Conservation (phyloP, 352 stramenopile genomes). For the Pythium guiyangense region DNA sequence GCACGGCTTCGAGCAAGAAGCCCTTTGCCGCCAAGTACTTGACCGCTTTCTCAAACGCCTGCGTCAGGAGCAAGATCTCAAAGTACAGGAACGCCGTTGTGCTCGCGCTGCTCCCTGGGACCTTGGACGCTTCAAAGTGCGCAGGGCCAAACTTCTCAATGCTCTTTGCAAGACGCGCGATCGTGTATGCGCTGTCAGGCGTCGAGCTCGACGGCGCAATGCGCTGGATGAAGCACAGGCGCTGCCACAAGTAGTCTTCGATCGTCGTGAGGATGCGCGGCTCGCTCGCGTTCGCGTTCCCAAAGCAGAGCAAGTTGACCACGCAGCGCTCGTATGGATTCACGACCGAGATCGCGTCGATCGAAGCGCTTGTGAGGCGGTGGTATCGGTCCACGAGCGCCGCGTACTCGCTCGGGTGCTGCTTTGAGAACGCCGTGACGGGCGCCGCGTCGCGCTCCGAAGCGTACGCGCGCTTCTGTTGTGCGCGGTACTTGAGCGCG, state of each 20-base stretch:
- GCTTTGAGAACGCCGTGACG: constrained; percentile 56
- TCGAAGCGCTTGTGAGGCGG: constrained; percentile 60
- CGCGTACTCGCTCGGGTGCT: constrained; percentile 60
- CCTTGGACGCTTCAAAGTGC: constrained; percentile 56
- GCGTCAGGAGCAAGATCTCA: constrained; percentile 70
- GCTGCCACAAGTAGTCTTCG: constrained; percentile 86
- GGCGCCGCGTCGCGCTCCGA: constrained; percentile 25
- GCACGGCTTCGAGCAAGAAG: constrained; percentile 71
- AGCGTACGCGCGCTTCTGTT: constrained; percentile 47
- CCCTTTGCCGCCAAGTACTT: constrained; percentile 79
- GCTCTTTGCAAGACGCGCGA: constrained; percentile 57
- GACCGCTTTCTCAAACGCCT: constrained; percentile 77
- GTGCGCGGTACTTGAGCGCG: constrained; percentile 51
- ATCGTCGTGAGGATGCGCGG: constrained; percentile 72
- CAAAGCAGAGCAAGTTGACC: constrained; percentile 76
- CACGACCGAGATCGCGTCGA: constrained; percentile 64
- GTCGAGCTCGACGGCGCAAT: constrained; percentile 25
- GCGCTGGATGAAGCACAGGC: constrained; percentile 74
- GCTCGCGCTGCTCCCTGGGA: constrained; percentile 27
- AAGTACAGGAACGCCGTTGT: constrained; percentile 75
- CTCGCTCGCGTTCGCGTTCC: constrained; percentile 75
- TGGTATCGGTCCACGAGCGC: constrained; percentile 66
- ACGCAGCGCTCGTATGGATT: constrained; percentile 78
- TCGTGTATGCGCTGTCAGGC: constrained; percentile 58
- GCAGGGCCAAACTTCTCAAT: constrained; percentile 73